Base-by-base conservation (phyloP, 2,329 filamentous ascomycete species). In the Juglanconis sp. region DNA sequence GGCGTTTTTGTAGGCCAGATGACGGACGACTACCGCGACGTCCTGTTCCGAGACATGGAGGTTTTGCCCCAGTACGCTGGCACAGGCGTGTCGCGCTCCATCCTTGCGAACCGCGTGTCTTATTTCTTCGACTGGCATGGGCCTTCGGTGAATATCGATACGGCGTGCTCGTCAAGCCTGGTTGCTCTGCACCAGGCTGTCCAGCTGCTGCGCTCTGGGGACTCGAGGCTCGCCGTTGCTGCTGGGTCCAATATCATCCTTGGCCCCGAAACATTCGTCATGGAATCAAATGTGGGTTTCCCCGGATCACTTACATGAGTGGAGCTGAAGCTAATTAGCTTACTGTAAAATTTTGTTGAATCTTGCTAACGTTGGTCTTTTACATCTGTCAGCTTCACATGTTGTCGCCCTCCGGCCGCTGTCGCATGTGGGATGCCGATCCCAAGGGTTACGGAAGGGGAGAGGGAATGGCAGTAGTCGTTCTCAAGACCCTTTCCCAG, bases 401-500 rank as follows among this genome's bases (percentile, higher is more conserved):
- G n/a, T n/a, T n/a, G n/a, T n/a, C n/a, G n/a, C n/a, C n/a, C n/a
- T n/a, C n/a, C n/a, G n/a, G n/a, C n/a, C n/a, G n/a, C n/a, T n/a
- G n/a, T n/a, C n/a, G n/a, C n/a, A n/a, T n/a, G n/a, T n/a, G n/a
- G n/a, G 81, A 83, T 61, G 66, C 68, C 0, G 66, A 68, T 5
- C 81, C 78, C 0, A 72, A 81, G 57, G 82, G 82, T 0, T 85
- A 84, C 61, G 79, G 74, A 1, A 72, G 81, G 11, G 82, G 80
- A 2, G 82, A 85, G 60, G 82, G 81, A 1, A 65, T 79, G 7
- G 78, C 72, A 0, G 71, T 75, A 1, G 35, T 85, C 0, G 60
- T 83, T 0, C 62, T 85, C 1, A 84, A 84, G 67, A 73, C 68
- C 1, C 68, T 74, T 11, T 73, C 73, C 10, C 71, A 72, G 35